Base-by-base conservation (phyloP, 768 basidiomycete species). In the Polyporus arcularius region DNA sequence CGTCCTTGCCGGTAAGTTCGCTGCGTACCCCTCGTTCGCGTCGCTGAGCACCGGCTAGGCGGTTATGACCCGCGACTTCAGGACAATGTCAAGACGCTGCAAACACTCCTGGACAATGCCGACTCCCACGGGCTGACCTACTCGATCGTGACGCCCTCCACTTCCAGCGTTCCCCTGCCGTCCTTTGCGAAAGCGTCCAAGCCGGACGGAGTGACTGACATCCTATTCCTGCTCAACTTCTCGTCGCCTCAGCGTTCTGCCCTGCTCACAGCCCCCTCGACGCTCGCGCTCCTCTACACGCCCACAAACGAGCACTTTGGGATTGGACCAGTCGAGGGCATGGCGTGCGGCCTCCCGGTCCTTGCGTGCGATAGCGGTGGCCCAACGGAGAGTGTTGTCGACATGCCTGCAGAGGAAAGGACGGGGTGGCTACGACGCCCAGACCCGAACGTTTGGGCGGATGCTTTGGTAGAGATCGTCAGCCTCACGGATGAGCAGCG, bases 231-330 rank as follows among this genome's bases (percentile, higher is more conserved):
- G n/a, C 84, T 95, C 63, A 98, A 97, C 76, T 95, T 97, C 73
- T 88, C 90, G 1, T 89, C 88, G 6, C 66, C 78, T 0, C 96
- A 98, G 71, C 89, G 96, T 32, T 86, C 90, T 1, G 87, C 88
- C 7, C 83, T 98, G 1, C 85, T 99, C 40, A 83, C 76, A 12
- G 81, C 85, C 4, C 72, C 83, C 0, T 82, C 81, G 4, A 92
- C 93, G 0, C 73, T 85, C 15, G 91, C 85, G 0, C 79, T 98
- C 0, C 80, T 99, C 7, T 99, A 99, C 72, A 99, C 96, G 0
- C 97, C 96, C 0, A 78, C 83, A 8, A 96, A 96, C 72, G 96
- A 99, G 68, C 96, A 99, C 72, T 97, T 98, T 72, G 97, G 96
- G 1, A 98, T 99, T 65, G 96, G 89, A 0, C 96, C 97, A 2